Conservation (phyloP, 2,329 filamentous ascomycete species). For the Fusarium sp. region DNA sequence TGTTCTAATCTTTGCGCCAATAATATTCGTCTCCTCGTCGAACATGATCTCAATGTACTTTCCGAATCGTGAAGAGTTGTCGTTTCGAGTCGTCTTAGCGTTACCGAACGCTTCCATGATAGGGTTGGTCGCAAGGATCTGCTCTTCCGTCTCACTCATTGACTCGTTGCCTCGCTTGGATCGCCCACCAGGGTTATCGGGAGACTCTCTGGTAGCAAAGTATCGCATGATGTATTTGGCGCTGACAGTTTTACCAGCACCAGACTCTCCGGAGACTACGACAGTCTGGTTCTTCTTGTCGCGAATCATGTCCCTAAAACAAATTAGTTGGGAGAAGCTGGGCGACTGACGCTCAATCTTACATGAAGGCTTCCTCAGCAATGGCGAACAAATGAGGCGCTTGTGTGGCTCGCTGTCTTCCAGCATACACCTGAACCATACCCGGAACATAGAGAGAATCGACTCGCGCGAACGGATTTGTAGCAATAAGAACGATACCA, state of each 20-base stretch:
- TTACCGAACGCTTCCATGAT: constrained; percentile 99
- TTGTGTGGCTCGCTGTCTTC: constrained; percentile 95
- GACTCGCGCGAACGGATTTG: constrained; percentile 96
- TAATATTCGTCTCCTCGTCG: constrained; percentile 93
- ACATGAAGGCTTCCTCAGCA: constrained; percentile 98
- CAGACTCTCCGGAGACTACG: constrained; percentile 98
- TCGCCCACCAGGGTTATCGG: constrained; percentile 83
- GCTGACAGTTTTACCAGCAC: constrained; percentile 98
- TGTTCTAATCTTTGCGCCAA: constrained; percentile 95
- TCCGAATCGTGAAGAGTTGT: constrained; percentile 98
- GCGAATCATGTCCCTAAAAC: constrained; percentile 88
- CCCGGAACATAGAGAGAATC: constrained; percentile 98
- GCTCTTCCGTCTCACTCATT: constrained; percentile 98
- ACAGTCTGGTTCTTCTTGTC: constrained; percentile 97
- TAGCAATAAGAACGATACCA: constrained; percentile 97
- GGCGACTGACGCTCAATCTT: constrained; percentile 40
- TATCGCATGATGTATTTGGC: constrained; percentile 99
- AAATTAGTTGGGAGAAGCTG: constrained; percentile 51
- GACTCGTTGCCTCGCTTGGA: constrained; percentile 78
- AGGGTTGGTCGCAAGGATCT: constrained; percentile 96
- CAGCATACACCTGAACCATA: constrained; percentile 99
- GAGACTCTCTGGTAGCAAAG: constrained; percentile 96
- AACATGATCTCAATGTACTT: constrained; percentile 99
- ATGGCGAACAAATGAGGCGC: constrained; percentile 98
- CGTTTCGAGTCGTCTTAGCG: constrained; percentile 98